Evolutionary conservation across 495 filamentous ascomycete species (phyloP), one percentile per base, ranked within the genome.

Genomic region (Tuber indicum): DNA sequence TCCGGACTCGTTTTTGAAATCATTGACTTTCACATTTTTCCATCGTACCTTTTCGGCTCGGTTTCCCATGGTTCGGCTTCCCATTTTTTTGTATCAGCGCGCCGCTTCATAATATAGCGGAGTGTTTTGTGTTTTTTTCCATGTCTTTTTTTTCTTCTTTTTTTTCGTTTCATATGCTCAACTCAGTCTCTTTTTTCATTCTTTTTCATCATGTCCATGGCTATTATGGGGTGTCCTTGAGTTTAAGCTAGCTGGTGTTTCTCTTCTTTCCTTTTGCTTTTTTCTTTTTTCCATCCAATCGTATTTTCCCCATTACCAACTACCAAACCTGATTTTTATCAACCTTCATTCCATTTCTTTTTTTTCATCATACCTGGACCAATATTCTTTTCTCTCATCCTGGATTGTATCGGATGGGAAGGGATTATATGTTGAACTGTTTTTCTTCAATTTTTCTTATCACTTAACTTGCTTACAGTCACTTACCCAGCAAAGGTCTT

Each of bases 381-480:
- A 12, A 21, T 66, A n/a, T 66, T 66, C 58, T 62, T 26, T 26
- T 26, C 9, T 32, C 44, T 21, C 71, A 43, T 42, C 71, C 71
- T 45, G 44, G 41, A 42, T 72, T 45, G 44, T 45, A 42, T 45
- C 71, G 44, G 9, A 43, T 72, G n/a, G 41, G 21, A 42, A 32
- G 32, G 39, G 44, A 23, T 14, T 36, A 9, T 72, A 72, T 26
- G 23, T 32, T 72, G 44, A 73, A 71, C 45, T 76, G 21, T 44
- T 52, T 47, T 73, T 84, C 80, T 84, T 84, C 81, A 83, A 84
- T 81, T 79, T 80, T 74, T n/a, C 71, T 42, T 45, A 45, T 72
- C 23, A 58, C 23, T 58, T n/a, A n/a, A 72, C 71, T 23, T 45
- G 43, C 70, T 41, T 39, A 39, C 74, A 72, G 49, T n/a, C 49